A percentile compares a stretch with the other conserved stretches of the same genome.
phyloP scores from a whole-genome alignment of 495 filamentous ascomycete species.

The Xylaria acuta region DNA sequence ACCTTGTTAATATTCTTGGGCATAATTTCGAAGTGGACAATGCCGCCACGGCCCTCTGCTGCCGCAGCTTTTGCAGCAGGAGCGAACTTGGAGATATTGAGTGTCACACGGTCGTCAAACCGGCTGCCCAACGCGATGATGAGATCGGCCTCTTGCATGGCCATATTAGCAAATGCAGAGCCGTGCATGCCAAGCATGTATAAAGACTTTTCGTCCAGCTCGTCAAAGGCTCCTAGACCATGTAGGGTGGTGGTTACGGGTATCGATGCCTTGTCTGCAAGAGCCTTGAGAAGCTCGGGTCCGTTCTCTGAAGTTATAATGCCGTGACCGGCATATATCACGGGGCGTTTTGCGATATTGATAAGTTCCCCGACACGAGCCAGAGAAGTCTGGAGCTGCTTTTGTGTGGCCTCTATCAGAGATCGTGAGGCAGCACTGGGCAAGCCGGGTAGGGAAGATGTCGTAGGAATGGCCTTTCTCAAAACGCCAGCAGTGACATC shows the following conservation, averaged over 20 bases:
- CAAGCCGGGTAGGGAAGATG: constrained; percentile 65
- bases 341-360: constrained; percentile 76
- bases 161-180: constrained; percentile 78
- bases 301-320: constrained; percentile 68
- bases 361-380: constrained; percentile 69
- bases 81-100: constrained; percentile 68
- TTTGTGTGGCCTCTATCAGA: constrained; percentile 62
- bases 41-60: constrained; percentile 73
- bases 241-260: constrained; percentile 83
- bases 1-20: constrained; percentile 91
- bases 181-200: constrained; percentile 90
- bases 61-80: constrained; percentile 71
- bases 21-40: constrained; percentile 82
- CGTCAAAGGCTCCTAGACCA: constrained; percentile 77
- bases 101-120: constrained; percentile 81
- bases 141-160: constrained; percentile 79
- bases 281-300: constrained; percentile 68
- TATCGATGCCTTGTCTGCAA: constrained; percentile 75
- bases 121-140: constrained; percentile 78
- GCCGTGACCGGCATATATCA: constrained; percentile 79
- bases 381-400: constrained; percentile 66
- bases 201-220: constrained; percentile 75
- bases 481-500: constrained; percentile 75
- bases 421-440: constrained; percentile 74
- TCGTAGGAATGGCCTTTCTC: constrained; percentile 69